Evolutionary conservation across 768 basidiomycete genomes (phyloP), one percentile per base, ranked within the genome.

Genomic region (Lactarius trivialis): DNA sequence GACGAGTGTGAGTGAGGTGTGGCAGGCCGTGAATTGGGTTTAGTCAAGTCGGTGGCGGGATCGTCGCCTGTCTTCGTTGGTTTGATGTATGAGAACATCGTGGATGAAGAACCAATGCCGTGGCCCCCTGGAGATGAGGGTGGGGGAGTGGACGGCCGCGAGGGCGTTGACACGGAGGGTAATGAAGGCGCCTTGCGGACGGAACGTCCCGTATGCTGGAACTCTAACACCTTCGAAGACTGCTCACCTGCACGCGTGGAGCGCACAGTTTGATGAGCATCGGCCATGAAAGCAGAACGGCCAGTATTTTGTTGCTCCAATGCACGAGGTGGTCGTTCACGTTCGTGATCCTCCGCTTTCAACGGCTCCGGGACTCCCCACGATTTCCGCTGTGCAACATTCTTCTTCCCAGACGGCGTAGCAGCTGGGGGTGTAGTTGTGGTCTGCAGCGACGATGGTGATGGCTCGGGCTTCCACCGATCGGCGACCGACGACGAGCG

Each of bases 51-150:
- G 55, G 67, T 65, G 58, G 60, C 66, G 69, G 78, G 73, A 67
- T 74, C 70, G 49, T 85, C 79, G 17, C 77, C 78, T 14, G 79
- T 79, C 70, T 79, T 79, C 57, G 70, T 68, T 15, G 81, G 76
- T 49, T 80, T 80, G 62, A 84, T 80, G 70, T 79, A 85, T 24
- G 89, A 81, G 61, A 90, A 80, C 78, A 88, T 78, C 14, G 89
- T 91, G n/a, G 82, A 84, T 0, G 87, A 84, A 49, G 89, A 91
- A 55, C 89, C 89, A 32, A 87, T 43, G 19, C 54, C 60, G 28
- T 57, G 58, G 7, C 65, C 67, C 19, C 59, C 56, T 12, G 61
- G 58, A 15, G 67, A 61, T 14, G 65, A 34, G 7, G 45, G 54
- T 12, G 34, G 43, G 2, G 56, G 56, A 41, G 60, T 55, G 41